Evolutionary conservation across 2,329 filamentous ascomycete genomes (phyloP).

Genomic region (Pseudocercospora pini-densiflorae): DNA sequence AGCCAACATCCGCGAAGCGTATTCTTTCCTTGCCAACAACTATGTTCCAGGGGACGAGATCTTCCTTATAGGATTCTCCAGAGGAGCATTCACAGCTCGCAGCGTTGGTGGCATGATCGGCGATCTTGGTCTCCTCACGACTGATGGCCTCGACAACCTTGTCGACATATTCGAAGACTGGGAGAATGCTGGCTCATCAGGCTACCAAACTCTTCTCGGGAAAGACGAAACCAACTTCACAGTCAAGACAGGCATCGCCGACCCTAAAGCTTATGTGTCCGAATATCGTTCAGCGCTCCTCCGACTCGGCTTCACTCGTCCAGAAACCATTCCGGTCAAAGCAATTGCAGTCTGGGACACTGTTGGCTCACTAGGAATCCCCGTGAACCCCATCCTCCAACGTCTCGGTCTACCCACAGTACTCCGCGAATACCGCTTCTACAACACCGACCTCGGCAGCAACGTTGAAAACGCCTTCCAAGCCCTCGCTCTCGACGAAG

Average conservation of each 20-base stretch:
- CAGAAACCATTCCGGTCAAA: slow-evolving; percentile 20
- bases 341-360: slow-evolving; percentile 57
- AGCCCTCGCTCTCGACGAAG: slow-evolving; percentile 60
- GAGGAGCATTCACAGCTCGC: slow-evolving; percentile 51
- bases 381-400: slow-evolving; percentile 40
- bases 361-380: slow-evolving; percentile 46
- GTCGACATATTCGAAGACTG: slow-evolving; percentile 41
- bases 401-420: slow-evolving; percentile 34
- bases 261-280: slow-evolving; percentile 32
- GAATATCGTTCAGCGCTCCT: slow-evolving; percentile 32
- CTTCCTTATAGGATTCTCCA: slow-evolving; percentile 51
- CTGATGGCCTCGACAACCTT: slow-evolving; percentile 36
- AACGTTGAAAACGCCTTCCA: slow-evolving; percentile 60
- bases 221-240: slow-evolving; percentile 21
- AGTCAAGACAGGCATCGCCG: slow-evolving; percentile 19
- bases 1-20: slow-evolving; percentile 63
- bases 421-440: slow-evolving; percentile 39
- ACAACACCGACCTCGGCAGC: slow-evolving; percentile 39
- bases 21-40: slow-evolving; percentile 66
- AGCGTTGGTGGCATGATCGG: slow-evolving; percentile 50
- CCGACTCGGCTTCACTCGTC: slow-evolving; percentile 13
- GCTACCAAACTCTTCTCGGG: slow-evolving; percentile 30
- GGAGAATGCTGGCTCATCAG: slow-evolving; percentile 34
- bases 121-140: slow-evolving; percentile 48
- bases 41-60: slow-evolving; percentile 49